phyloP scores from a whole-genome alignment of 331 rosid genomes.

The Malus hybrid region DNA sequence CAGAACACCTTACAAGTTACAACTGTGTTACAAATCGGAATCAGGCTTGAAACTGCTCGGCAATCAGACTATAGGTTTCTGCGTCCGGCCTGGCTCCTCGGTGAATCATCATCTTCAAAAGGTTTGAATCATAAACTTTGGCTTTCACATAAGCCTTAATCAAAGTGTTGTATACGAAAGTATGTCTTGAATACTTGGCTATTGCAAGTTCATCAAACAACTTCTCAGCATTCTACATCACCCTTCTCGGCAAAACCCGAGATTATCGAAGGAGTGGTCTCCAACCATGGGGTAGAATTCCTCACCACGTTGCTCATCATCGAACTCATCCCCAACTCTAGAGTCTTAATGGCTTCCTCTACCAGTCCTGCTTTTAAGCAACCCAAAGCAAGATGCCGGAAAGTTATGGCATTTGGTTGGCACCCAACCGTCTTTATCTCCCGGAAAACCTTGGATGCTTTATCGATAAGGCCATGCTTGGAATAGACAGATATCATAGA shows the following conservation, averaged over 20 bases:
- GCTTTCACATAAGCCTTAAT: constrained; percentile 90
- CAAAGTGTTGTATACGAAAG: constrained; percentile 74
- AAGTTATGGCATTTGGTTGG: constrained; percentile 84
- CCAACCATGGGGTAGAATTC: constrained; percentile 85
- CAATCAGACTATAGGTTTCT: constrained; percentile 76
- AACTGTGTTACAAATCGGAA: constrained; percentile 1
- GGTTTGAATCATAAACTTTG: constrained; percentile 62
- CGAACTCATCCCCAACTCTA: constrained; percentile 46
- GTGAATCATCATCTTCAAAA: constrained; percentile 76
- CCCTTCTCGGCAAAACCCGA: constrained; percentile 68
- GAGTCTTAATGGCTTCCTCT: constrained; percentile 65
- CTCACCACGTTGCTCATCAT: constrained; percentile 39
- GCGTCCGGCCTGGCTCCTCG: constrained; percentile 85
- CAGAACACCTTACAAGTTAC: neutral
- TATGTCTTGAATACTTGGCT: constrained; percentile 67
- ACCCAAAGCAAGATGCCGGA: constrained; percentile 67
- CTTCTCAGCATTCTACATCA: constrained; percentile 66
- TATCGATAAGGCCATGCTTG: constrained; percentile 56
- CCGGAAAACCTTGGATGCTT: constrained; percentile 50
- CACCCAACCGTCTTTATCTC: constrained; percentile 51
- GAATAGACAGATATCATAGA: constrained; percentile 69
- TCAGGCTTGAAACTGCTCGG: constrained; percentile 65
- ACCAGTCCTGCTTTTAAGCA: constrained; percentile 69
- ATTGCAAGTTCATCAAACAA: constrained; percentile 61
- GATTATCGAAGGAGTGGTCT: constrained; percentile 66